A percentile compares a stretch with the other conserved stretches of the same genome.
Evolutionary conservation across 2,329 filamentous ascomycete genomes (phyloP).

Genomic region (Exophiala dermatitidis): DNA sequence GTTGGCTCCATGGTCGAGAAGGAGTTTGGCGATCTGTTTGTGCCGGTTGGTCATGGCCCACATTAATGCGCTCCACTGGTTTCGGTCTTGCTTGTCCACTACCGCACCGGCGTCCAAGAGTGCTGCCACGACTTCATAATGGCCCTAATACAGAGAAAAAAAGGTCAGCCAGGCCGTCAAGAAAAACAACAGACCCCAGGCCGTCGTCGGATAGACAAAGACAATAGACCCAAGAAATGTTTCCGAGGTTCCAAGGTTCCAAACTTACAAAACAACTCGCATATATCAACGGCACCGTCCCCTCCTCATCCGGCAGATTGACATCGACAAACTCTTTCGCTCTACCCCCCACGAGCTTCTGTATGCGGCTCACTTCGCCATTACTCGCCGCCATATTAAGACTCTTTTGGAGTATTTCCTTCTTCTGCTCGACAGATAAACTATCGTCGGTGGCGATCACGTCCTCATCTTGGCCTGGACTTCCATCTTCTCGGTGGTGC

Average conservation of each 20-base stretch:
- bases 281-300: conserved; percentile 93
- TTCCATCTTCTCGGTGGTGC: conserved; percentile 58
- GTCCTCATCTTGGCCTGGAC: conserved; percentile 70
- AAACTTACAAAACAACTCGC: conserved; percentile 73
- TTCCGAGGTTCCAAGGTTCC: neutral
- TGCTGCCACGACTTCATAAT: conserved; percentile 77
- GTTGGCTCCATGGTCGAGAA: conserved; percentile 91
- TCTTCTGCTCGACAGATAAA: conserved; percentile 70
- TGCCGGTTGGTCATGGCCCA: conserved; percentile 99
- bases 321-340: conserved; percentile 73
- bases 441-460: conserved; percentile 67
- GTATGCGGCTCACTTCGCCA: conserved; percentile 76
- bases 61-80: conserved; percentile 97
- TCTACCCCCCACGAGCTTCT: conserved; percentile 65
- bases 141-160: conserved; percentile 45
- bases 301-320: conserved; percentile 84
- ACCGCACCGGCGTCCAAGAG: conserved; percentile 78
- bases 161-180: neutral
- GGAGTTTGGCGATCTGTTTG: conserved; percentile 85
- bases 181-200: too few species aligned
- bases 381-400: conserved; percentile 96
- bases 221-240: too few species aligned
- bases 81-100: conserved; percentile 89
- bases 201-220: too few species aligned
- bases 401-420: conserved; percentile 71